Conservation (phyloP, 2,329 filamentous ascomycete species). For the Chaetomiaceae sp. region DNA sequence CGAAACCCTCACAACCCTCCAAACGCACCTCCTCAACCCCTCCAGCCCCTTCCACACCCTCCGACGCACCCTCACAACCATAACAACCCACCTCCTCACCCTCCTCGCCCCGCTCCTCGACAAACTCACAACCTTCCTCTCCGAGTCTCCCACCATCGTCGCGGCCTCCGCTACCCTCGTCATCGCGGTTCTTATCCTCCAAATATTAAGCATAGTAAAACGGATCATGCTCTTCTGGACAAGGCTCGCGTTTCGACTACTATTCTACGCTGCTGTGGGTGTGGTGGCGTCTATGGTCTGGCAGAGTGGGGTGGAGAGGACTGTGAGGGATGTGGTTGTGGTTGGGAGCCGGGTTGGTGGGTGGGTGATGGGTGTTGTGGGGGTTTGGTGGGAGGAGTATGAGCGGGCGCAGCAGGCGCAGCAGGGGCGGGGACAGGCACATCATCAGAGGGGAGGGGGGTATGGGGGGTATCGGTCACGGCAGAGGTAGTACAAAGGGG, state of each 20-base stretch:
- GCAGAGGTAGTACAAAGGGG: background rate
- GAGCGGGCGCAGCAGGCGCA: constrained; percentile 41
- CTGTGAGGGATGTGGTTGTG: constrained; percentile 53
- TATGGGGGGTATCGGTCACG: constrained; percentile 1
- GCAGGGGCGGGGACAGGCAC: constrained; percentile 5
- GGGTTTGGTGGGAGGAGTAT: constrained; percentile 56
- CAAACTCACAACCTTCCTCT: constrained; percentile 34
- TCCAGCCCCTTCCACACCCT: constrained; percentile 42
- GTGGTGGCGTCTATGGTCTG: constrained; percentile 54
- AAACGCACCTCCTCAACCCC: constrained; percentile 43
- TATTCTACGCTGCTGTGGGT: constrained; percentile 60
- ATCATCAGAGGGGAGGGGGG: background rate
- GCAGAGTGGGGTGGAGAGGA: constrained; percentile 62
- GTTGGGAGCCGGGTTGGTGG: constrained; percentile 41
- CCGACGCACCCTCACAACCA: constrained; percentile 16
- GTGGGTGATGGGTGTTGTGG: constrained; percentile 46
- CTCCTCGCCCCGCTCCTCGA: constrained; percentile 42
- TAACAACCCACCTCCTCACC: constrained; percentile 36
- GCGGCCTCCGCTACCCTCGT: constrained; percentile 46
- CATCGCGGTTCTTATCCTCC: constrained; percentile 55
- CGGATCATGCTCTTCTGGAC: constrained; percentile 75
- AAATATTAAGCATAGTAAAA: constrained; percentile 66
- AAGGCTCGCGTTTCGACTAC: constrained; percentile 56
- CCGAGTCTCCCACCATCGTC: constrained; percentile 40
- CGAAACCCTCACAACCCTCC: background rate